A percentile compares a stretch with the other conserved stretches of the same genome.
These are phyloP conservation scores for Anisodus tanguticus DNA, from an alignment of 257 asterid species.

Conservation along the genomic window DNA sequence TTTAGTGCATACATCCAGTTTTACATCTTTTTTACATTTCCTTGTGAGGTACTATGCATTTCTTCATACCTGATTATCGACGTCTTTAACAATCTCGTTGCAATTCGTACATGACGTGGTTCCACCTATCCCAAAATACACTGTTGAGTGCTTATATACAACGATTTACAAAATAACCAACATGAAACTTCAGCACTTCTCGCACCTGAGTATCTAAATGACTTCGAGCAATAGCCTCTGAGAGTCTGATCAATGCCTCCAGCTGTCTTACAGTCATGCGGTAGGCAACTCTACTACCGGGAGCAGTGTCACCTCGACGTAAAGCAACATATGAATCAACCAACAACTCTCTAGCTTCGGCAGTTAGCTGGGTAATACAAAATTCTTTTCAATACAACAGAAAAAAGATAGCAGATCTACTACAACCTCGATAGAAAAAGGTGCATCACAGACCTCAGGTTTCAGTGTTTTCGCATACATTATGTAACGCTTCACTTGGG, in stretches of 20 bases:
- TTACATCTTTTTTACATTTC: neutral
- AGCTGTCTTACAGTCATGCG: constrained; percentile 99
- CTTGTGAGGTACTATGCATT: constrained; percentile 25
- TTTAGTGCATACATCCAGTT: neutral
- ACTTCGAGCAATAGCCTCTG: constrained; percentile 95
- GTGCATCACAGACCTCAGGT: constrained; percentile 66
- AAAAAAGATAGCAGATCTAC: neutral
- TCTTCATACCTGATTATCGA: constrained; percentile 79
- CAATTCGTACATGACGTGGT: constrained; percentile 71
- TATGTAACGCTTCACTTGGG: constrained; percentile 85
- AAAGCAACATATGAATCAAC: constrained; percentile 91
- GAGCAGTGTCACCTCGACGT: constrained; percentile 88
- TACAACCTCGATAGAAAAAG: neutral
- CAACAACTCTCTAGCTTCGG: constrained; percentile 77
- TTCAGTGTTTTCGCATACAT: constrained; percentile 85
- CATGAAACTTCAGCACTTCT: constrained; percentile 22
- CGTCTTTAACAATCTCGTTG: constrained; percentile 80
- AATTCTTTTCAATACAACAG: constrained; percentile 34
- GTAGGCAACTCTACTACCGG: constrained; percentile 97
- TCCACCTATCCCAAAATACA: constrained; percentile 58
- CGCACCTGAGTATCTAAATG: constrained; percentile 78
- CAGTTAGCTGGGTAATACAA: constrained; percentile 59
- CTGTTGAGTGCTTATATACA: constrained; percentile 22
- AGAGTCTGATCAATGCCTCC: constrained; percentile 91
- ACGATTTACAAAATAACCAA: neutral